Evolutionary conservation across 179 eudicot genomes (phyloP).

Genomic region (Beta macrorhiza): DNA sequence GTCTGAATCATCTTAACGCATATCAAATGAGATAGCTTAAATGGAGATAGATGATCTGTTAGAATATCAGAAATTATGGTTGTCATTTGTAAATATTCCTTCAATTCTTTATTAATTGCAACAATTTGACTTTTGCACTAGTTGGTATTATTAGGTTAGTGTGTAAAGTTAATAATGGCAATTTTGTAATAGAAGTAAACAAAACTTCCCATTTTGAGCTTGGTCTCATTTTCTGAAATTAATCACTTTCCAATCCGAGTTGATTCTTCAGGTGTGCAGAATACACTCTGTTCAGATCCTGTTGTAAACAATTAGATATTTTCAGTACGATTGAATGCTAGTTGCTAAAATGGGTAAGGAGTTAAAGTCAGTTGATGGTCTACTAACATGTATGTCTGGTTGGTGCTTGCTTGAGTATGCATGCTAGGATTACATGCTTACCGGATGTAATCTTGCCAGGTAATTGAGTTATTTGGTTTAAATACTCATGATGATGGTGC

Average conservation of each 20-base stretch:
- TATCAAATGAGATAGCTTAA: too few relatives aligned
- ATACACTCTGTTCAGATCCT: neutral
- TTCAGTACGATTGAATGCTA: neutral
- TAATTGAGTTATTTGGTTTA: neutral
- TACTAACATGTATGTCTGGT: neutral
- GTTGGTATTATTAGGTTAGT: too few relatives aligned
- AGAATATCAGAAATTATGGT: too few relatives aligned
- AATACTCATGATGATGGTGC: slow-evolving; percentile 11
- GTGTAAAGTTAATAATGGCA: too few relatives aligned
- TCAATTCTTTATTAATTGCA: too few relatives aligned
- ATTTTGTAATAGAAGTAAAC: neutral
- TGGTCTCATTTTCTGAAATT: neutral
- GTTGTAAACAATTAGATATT: neutral
- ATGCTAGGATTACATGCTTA: slow-evolving; percentile 1
- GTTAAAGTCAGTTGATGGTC: neutral
- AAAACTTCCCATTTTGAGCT: neutral
- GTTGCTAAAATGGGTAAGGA: neutral
- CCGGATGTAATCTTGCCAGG: neutral
- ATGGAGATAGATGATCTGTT: too few relatives aligned
- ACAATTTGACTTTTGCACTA: too few relatives aligned
- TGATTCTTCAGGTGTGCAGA: neutral
- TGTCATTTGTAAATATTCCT: too few relatives aligned
- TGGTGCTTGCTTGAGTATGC: slow-evolving; percentile 3
- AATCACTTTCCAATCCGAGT: neutral
- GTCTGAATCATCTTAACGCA: too few relatives aligned